Percentiles rank a stretch among this genome's conserved stretches.
Evolutionary conservation across 768 basidiomycete species (phyloP).

Genomic region (Tylopilus cervinicoccineus): DNA sequence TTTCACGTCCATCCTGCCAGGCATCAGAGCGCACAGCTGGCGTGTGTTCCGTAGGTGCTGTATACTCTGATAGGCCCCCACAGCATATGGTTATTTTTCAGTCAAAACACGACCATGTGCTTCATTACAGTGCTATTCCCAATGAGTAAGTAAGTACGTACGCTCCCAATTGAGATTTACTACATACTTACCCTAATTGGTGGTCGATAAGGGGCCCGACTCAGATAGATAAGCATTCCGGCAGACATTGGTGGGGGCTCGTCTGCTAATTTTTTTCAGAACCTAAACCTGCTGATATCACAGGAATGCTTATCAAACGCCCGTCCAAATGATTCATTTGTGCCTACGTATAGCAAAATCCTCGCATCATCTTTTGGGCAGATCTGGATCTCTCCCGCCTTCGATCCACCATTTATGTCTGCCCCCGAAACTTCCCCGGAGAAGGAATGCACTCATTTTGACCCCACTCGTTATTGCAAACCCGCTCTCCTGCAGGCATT

Average conservation of each 20-base stretch:
- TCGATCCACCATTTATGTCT: conserved; percentile 17
- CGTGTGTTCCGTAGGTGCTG: neutral
- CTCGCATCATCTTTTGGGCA: neutral
- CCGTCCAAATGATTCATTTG: neutral
- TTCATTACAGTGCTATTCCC: neutral
- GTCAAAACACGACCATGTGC: too few species aligned
- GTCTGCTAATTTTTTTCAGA: neutral
- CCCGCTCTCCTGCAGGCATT: neutral
- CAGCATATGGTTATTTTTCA: neutral
- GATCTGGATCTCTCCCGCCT: conserved; percentile 5
- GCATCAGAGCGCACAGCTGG: neutral
- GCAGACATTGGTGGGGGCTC: conserved; percentile 8
- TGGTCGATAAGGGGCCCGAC: conserved; percentile 1
- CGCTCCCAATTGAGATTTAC: neutral
- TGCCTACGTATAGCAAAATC: neutral
- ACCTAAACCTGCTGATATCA: neutral
- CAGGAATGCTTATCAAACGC: conserved; percentile 17
- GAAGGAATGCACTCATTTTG: neutral
- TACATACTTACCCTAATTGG: neutral
- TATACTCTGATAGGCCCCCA: neutral
- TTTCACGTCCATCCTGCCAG: neutral
- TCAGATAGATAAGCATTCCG: conserved; percentile 17
- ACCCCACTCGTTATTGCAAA: neutral
- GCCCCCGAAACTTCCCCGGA: neutral
- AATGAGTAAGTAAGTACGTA: neutral